Base-by-base conservation (phyloP, 805 yeast species). In the Groenewaldozyma salmanticensis region DNA sequence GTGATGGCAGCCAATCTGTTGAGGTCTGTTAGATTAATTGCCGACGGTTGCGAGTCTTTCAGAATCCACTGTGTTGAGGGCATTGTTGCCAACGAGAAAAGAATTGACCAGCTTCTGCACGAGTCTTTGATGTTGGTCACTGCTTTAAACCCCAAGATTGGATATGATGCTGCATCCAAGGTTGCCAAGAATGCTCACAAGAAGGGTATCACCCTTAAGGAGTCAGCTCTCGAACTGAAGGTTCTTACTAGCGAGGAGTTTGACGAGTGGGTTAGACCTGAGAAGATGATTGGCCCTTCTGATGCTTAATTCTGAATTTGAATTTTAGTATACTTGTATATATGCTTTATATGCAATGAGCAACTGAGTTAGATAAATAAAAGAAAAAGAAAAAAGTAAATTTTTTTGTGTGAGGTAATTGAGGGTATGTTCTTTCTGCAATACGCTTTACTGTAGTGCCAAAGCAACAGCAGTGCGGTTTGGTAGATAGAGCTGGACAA, bases 111-210 rank as follows among this genome's bases (percentile, higher is more conserved):
- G 68, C 72, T 84, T 46, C 72, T 92, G 71, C 84, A 86, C 65
- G 95, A 92, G 69, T 86, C 96, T 13, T 75, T 92, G 61, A 92
- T 92, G 98, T 77, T 92, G 68, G 98, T 92, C 39, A 92, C 98
- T 44, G 96, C 98, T 20, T 76, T 92, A 61, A 92, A 92, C 77
- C 96, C 98, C 58, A 87, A 90, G 79, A 92, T 92, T 56, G 98
- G 98, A 58, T 92, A 92, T 70, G 98, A 92, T 61, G 75, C 79
- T 55, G 97, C 98, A 44, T 86, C 96, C 45, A 88, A 90, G 77
- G 90, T 87, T 41, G 98, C 98, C 54, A 92, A 92, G 75, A 85
- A 92, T 62, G 98, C 98, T 38, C 97, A 92, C 77, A 82, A 88
- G 72, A 87, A 92, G 74, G 96, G 96, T 21, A 73, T 90, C 57